Conservation (phyloP, 78 protist species). For the Blattamonas nauphoetae region DNA sequence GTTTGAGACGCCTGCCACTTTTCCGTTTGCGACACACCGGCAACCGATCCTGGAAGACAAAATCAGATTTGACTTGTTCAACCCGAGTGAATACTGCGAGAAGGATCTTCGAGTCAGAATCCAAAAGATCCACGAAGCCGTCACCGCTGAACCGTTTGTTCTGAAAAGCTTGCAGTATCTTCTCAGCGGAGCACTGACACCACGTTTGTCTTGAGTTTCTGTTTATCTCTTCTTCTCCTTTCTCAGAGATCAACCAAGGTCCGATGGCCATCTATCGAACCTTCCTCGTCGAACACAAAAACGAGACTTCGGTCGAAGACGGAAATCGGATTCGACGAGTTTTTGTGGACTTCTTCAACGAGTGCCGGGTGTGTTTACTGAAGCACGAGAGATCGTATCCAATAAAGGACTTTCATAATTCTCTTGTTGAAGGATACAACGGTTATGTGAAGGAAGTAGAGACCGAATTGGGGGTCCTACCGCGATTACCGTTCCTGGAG, state of each 20-base stretch:
- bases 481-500: too few relatives aligned
- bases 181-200: background rate
- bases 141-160: background rate
- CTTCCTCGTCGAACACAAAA: background rate
- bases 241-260: slow-evolving; percentile 2
- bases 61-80: background rate
- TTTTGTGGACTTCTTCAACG: background rate
- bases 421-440: too few relatives aligned
- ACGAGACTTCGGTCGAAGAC: background rate
- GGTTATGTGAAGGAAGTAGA: too few relatives aligned
- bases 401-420: too few relatives aligned
- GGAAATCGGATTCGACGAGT: background rate
- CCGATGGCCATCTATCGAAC: background rate
- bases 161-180: background rate
- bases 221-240: background rate
- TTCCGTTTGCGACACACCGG: background rate
- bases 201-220: background rate
- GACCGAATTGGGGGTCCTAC: too few relatives aligned
- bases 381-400: too few relatives aligned
- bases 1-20: background rate
- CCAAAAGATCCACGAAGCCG: background rate
- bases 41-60: background rate
- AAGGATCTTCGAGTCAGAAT: background rate
- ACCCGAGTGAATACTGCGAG: background rate
- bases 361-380: background rate